These are phyloP conservation scores for Vaccinium macrocarpon DNA, from an alignment of 148 eudicot genomes.

Conservation along the genomic window DNA sequence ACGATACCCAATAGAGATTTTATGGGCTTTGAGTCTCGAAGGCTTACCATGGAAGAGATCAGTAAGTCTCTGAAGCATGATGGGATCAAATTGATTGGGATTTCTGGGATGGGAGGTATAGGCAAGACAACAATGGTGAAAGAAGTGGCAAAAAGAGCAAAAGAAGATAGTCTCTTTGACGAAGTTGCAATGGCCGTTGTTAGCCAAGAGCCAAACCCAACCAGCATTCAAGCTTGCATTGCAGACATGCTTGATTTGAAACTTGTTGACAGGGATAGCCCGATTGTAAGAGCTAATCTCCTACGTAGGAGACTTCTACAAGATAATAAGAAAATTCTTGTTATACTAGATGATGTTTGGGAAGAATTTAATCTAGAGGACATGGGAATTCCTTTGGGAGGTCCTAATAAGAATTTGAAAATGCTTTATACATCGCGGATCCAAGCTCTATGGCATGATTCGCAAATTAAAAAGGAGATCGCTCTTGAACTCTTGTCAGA, in stretches of 20 bases:
- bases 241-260: too few species aligned
- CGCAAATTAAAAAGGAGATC: constrained; percentile 15
- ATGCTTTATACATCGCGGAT: constrained; percentile 33
- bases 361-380: constrained; percentile 28
- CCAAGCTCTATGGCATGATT: constrained; percentile 26
- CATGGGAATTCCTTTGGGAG: constrained; percentile 28
- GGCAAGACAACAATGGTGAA: too few species aligned
- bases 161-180: not conserved
- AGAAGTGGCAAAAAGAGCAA: too few species aligned
- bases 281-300: not conserved
- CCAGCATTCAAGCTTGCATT: too few species aligned
- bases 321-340: not conserved
- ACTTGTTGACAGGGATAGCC: too few species aligned
- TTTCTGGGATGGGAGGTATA: too few species aligned
- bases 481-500: constrained; percentile 20
- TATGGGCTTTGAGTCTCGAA: too few species aligned
- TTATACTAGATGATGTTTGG: not conserved
- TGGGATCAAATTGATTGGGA: too few species aligned
- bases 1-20: too few species aligned
- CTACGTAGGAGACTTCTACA: not conserved
- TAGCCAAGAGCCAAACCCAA: not conserved
- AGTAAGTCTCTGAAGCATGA: too few species aligned
- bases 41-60: too few species aligned
- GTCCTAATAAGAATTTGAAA: constrained; percentile 27
- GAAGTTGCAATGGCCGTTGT: not conserved